Base-by-base conservation (phyloP, 1,284 basidiomycete genomes). In the Ceratobasidium sp. region DNA sequence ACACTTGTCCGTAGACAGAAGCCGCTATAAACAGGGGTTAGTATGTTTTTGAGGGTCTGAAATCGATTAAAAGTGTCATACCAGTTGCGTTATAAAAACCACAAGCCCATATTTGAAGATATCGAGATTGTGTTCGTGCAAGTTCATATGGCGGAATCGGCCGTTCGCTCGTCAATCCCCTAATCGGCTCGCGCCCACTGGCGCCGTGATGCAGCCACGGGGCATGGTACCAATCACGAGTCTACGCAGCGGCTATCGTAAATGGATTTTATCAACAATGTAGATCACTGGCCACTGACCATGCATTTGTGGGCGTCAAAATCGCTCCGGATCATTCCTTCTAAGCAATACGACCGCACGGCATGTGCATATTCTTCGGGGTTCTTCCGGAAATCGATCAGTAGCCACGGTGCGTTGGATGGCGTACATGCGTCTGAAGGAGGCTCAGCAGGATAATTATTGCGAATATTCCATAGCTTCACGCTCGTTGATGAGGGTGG, bases 81-180 rank as follows among this genome's bases (percentile, higher is more conserved):
- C 71, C 71, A 28, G 71, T 28, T 14, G 60, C 23, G 28, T 72
- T 72, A 21, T 72, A 72, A 45, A 65, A 72, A 14, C 71, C 71
- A 28, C 61, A 55, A 26, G 71, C 71, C 71, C 71, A 72, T 28
- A 55, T 65, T 30, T 72, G 71, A 8, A 72, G 61, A 23, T 41
- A 61, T 3, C 43, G 26, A 16, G 36, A 30, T 55, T 72, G 71
- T 21, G 23, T 43, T 16, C 30, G 26, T 6, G 71, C 71, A 28
- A 72, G 55, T 21, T 72, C 71, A 14, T 21, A 48, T 21, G 32
- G 61, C 32, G 71, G 60, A 30, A 64, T 65, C 4, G 71, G 50
- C 12, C 71, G 71, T 21, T 72, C 71, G 60, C 41, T 36, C 34
- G 71, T 53, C 45, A 60, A 10, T 32, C 58, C 58, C 18, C 58